phyloP scores from a whole-genome alignment of 2,329 filamentous ascomycete genomes.

The Sporothrix euskadiensis region DNA sequence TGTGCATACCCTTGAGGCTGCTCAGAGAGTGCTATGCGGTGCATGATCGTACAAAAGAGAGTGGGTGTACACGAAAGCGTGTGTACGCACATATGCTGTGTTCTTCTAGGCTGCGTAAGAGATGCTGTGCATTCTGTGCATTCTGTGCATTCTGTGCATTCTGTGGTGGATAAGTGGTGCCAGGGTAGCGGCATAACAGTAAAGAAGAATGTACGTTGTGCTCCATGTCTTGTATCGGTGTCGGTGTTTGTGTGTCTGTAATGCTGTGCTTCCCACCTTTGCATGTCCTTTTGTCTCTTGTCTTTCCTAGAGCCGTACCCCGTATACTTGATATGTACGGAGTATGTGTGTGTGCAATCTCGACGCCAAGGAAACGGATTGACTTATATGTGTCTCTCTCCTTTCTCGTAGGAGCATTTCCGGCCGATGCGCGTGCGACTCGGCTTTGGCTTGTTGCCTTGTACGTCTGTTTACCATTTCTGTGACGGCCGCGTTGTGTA shows the following conservation, averaged over 20 bases:
- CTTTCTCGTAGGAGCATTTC: neutral
- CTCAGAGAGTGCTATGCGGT: neutral
- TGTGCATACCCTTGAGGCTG: neutral
- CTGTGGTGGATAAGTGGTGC: neutral
- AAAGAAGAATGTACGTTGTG: neutral
- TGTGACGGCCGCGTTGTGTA: conserved; percentile 9
- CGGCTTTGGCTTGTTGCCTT: neutral
- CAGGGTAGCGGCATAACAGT: neutral
- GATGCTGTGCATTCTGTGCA: neutral
- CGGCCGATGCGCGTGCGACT: neutral
- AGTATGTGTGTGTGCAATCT: neutral
- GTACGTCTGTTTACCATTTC: neutral
- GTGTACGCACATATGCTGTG: conserved; percentile 9
- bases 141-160: neutral
- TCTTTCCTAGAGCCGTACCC: neutral
- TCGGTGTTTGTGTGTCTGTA: neutral
- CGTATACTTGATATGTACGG: neutral
- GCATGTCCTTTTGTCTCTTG: neutral
- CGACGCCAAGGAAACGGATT: neutral
- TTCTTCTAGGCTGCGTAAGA: neutral
- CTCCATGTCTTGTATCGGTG: neutral
- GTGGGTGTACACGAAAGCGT: neutral
- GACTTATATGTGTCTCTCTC: neutral
- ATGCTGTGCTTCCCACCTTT: neutral
- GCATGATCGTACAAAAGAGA: neutral